These are phyloP conservation scores for Populus pruinosa DNA, from an alignment of 345 rosid genomes.

Conservation along the genomic window DNA sequence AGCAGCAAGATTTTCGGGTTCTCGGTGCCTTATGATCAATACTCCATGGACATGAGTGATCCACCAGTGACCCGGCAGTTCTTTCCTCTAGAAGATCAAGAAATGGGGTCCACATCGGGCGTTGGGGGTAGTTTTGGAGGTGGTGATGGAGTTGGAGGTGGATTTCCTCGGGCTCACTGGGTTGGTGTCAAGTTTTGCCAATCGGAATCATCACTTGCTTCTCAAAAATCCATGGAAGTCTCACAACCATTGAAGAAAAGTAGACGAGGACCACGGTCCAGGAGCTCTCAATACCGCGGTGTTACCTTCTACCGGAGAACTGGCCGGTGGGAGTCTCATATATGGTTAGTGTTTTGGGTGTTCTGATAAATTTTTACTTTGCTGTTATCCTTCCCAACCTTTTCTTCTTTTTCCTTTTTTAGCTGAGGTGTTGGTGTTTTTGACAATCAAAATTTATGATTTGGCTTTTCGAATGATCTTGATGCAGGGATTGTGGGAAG, in stretches of 20 bases:
- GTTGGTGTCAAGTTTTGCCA: conserved; percentile 61
- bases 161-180: conserved; percentile 68
- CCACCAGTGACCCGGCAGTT: conserved; percentile 76
- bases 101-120: conserved; percentile 33
- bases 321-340: conserved; percentile 99
- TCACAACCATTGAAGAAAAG: conserved; percentile 78
- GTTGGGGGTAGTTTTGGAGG: conserved; percentile 7
- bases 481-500: conserved; percentile 96
- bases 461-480: conserved; percentile 8
- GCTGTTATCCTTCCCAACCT: neutral
- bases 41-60: conserved; percentile 27
- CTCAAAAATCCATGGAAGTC: conserved; percentile 39
- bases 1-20: conserved; percentile 49
- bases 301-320: conserved; percentile 96
- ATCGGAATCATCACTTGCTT: conserved; percentile 41
- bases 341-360: conserved; percentile 47
- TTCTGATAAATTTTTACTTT: neutral
- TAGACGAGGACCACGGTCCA: conserved; percentile 91
- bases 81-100: conserved; percentile 59
- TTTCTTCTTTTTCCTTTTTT: neutral
- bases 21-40: conserved; percentile 28
- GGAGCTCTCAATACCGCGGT: conserved; percentile 96
- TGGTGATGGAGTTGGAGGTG: conserved; percentile 14
- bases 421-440: neutral
- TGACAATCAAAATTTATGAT: neutral